These are phyloP conservation scores for Basipetospora chlamydospora DNA, from an alignment of 2,329 filamentous ascomycete genomes.

Conservation along the genomic window DNA sequence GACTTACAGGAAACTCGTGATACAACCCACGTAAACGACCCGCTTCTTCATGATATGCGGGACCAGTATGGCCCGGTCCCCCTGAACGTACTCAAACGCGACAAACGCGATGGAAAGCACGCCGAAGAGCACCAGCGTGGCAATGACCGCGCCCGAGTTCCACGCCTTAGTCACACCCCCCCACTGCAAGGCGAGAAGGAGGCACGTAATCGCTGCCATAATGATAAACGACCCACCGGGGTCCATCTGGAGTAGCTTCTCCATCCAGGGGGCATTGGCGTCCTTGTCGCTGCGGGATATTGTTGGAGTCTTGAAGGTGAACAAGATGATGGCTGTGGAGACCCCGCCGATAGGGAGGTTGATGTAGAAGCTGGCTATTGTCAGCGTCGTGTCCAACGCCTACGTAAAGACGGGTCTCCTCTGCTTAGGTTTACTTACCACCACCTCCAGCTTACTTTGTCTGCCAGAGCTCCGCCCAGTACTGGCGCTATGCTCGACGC, in stretches of 20 bases:
- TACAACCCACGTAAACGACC: conserved; percentile 17
- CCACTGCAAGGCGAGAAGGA: conserved; percentile 37
- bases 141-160: conserved; percentile 18
- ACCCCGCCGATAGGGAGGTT: conserved; percentile 17
- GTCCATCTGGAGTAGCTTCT: conserved; percentile 8
- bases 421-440: conserved; percentile 9
- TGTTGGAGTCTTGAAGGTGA: conserved; percentile 26
- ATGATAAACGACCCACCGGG: conserved; percentile 18
- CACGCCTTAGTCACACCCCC: conserved; percentile 22
- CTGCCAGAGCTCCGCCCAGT: conserved; percentile 13
- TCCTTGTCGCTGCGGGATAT: neutral
- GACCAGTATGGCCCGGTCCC: conserved; percentile 25
- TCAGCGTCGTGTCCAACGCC: neutral
- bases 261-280: neutral
- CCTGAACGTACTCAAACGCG: conserved; percentile 17
- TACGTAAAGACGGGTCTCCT: too few relatives aligned
- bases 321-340: conserved; percentile 18
- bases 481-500: conserved; percentile 15
- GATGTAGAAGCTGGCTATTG: conserved; percentile 12
- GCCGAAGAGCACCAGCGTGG: conserved; percentile 19
- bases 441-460: conserved; percentile 17
- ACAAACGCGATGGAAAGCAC: conserved; percentile 17
- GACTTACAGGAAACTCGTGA: conserved; percentile 20
- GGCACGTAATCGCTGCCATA: conserved; percentile 24
- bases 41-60: conserved; percentile 24